Evolutionary conservation across 1,284 basidiomycete species (phyloP).

Genomic region (Lignosus rhinocerotis): DNA sequence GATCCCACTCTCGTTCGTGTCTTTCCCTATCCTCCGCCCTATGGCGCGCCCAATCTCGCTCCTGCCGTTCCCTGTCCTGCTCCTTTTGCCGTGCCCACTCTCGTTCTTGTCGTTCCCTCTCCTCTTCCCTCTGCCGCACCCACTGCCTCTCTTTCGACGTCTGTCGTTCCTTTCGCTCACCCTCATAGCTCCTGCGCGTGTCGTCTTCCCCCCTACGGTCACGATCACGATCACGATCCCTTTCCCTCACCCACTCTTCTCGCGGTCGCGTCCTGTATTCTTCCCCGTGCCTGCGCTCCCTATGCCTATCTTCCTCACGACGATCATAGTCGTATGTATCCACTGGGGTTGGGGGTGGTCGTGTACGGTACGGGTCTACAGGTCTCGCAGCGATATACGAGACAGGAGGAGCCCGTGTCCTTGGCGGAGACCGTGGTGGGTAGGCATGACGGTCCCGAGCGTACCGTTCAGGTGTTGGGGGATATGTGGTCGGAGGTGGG

Average conservation of each 20-base stretch:
- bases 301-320: slow-evolving; percentile 28
- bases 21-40: slow-evolving; percentile 18
- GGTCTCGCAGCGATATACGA: slow-evolving; percentile 25
- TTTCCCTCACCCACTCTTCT: slow-evolving; percentile 20
- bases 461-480: slow-evolving; percentile 23
- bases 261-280: slow-evolving; percentile 17
- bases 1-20: slow-evolving; percentile 13
- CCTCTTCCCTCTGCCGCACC: slow-evolving; percentile 10
- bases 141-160: slow-evolving; percentile 10
- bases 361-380: slow-evolving; percentile 23
- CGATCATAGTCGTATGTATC: slow-evolving; percentile 27
- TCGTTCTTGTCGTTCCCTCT: slow-evolving; percentile 16
- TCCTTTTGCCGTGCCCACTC: slow-evolving; percentile 12
- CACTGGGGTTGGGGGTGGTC: slow-evolving; percentile 15
- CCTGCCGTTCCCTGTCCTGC: slow-evolving; percentile 20
- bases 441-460: slow-evolving; percentile 27
- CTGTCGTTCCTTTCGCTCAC: slow-evolving; percentile 15
- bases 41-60: slow-evolving; percentile 15
- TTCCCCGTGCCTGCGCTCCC: slow-evolving; percentile 25
- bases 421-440: slow-evolving; percentile 27
- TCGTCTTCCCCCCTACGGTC: slow-evolving; percentile 19
- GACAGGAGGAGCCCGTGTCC: slow-evolving; percentile 19
- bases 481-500: slow-evolving; percentile 7
- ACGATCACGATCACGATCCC: slow-evolving; percentile 9
- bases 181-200: slow-evolving; percentile 17